Percentiles rank a stretch among this genome's conserved stretches.
Conservation (phyloP, 2,329 filamentous ascomycete species). For the Sarocladiaceae sp. region DNA sequence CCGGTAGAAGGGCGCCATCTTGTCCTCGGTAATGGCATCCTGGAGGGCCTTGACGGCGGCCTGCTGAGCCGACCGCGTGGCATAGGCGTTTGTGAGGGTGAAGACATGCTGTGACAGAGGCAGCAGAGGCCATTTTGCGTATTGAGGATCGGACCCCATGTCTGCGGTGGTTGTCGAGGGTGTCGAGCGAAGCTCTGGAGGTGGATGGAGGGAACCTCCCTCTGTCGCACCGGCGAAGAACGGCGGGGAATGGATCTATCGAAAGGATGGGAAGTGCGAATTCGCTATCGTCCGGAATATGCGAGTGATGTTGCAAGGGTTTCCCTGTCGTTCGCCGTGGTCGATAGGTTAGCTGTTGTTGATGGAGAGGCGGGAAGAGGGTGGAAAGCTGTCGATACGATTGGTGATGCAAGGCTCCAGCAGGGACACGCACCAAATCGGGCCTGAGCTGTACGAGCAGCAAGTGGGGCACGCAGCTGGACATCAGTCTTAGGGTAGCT, state of each 20-base stretch:
- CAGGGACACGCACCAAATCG: constrained; percentile 10
- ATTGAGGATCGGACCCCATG: constrained; percentile 78
- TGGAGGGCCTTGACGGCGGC: constrained; percentile 66
- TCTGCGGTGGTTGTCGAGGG: constrained; percentile 23
- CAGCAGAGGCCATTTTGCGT: constrained; percentile 77
- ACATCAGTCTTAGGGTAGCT: constrained; percentile 5
- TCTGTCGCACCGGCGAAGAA: neutral
- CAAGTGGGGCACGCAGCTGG: too few species aligned
- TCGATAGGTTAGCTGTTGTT: neutral
- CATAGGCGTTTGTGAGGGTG: constrained; percentile 74
- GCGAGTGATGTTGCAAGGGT: neutral
- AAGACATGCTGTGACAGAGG: constrained; percentile 81
- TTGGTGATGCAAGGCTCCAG: constrained; percentile 13
- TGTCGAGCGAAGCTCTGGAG: constrained; percentile 8
- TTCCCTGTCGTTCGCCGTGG: neutral
- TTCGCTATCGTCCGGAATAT: neutral
- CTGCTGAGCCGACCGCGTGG: constrained; percentile 60
- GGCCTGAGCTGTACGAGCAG: too few species aligned
- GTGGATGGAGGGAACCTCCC: constrained; percentile 7
- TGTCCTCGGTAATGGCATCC: constrained; percentile 75
- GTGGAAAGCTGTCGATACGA: constrained; percentile 5
- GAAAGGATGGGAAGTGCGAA: neutral
- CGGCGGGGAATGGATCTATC: neutral
- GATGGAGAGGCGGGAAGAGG: constrained; percentile 1
- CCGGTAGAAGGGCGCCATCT: constrained; percentile 83